Conservation (phyloP, 2,329 filamentous ascomycete genomes). For the Podosphaera xanthii region DNA sequence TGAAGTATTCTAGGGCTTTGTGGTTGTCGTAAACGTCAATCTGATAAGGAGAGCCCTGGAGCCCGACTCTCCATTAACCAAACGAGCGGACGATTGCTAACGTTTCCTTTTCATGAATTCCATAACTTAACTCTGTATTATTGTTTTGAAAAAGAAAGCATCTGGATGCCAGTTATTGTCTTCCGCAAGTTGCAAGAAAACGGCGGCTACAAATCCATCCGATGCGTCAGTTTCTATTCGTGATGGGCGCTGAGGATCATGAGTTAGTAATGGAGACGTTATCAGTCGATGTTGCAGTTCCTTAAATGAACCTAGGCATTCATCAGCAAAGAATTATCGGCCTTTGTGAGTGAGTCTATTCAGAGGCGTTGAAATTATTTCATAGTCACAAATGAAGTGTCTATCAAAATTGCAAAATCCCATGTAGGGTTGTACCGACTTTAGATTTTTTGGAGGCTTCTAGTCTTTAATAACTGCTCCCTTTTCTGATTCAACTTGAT, state of each 20-base stretch:
- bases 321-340: neutral
- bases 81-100: neutral
- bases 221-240: neutral
- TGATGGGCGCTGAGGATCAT: neutral
- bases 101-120: slow-evolving; percentile 1
- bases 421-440: neutral
- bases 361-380: neutral
- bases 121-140: neutral
- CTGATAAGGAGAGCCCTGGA: neutral
- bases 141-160: neutral
- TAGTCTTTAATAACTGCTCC: neutral
- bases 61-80: neutral
- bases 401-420: slow-evolving; percentile 1
- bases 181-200: neutral
- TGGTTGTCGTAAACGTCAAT: neutral
- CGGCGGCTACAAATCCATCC: neutral
- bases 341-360: neutral
- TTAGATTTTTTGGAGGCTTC: neutral
- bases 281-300: neutral
- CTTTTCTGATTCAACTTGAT: neutral
- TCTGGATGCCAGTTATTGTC: neutral
- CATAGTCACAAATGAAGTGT: neutral
- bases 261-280: neutral
- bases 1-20: slow-evolving; percentile 1
- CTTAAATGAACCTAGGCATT: neutral